Base-by-base conservation (phyloP, 2,329 filamentous ascomycete genomes). In the Fusarium mundagurra region DNA sequence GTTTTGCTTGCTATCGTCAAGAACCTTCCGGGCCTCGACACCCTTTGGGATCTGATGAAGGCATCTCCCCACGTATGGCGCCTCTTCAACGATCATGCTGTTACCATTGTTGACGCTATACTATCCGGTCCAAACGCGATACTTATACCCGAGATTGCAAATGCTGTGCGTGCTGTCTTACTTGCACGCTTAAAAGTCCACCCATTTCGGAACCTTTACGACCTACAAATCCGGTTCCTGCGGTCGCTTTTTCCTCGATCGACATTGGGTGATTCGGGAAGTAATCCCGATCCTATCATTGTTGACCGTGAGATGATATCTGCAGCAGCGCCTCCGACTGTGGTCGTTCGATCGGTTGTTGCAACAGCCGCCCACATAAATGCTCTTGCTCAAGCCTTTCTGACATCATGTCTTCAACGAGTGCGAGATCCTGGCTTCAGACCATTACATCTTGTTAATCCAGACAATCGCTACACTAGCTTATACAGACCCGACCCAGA, bases 311-410 rank as follows among this genome's bases (percentile, higher is more conserved):
- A n/a, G n/a, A n/a, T n/a, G n/a, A n/a, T n/a, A n/a, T n/a, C n/a
- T n/a, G n/a, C n/a, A n/a, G n/a, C n/a, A n/a, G n/a, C n/a, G n/a
- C n/a, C n/a, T n/a, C n/a, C n/a, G n/a, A n/a, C n/a, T n/a, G n/a
- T n/a, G n/a, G n/a, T 20, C 29, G 51, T 77, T 39, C 65, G 67
- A 24, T 77, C 73, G 6, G 41, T 67, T 17, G 62, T 77, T 18
- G 61, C 65, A 33, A 76, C 75, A n/a, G 51, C 74, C 34, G 36
- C 55, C 20, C 76, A 75, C n/a, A 57, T 74, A 27, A 74, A 66
- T 20, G 45, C 62, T 9, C 67, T 78, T 14, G 57, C 76, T 13
- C 69, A 75, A 20, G 67, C 71, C 4, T 78, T 68, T 48, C 69
- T 78, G 53, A 47, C 59, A 12, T 78, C 66, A 8, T 75, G 44